Evolutionary conservation across 2,329 filamentous ascomycete species (phyloP).

Genomic region (Phyllosticta citriasiana): DNA sequence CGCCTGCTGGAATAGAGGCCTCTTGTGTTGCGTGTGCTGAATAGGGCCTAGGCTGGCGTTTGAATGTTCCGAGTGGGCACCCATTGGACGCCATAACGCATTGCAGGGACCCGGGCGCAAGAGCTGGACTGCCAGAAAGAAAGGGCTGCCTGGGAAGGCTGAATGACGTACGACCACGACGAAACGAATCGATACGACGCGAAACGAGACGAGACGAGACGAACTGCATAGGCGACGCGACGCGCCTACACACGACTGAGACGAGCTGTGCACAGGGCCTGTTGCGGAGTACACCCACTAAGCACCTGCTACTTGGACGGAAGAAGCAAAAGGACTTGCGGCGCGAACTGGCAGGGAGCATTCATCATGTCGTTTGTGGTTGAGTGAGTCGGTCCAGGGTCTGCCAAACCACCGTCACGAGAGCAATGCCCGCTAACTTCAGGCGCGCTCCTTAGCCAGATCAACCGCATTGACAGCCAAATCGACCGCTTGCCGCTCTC

Average conservation of each 20-base stretch:
- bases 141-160: neutral
- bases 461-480: conserved; percentile 47
- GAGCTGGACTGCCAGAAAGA: too few relatives aligned
- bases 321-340: neutral
- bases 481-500: conserved; percentile 48
- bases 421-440: conserved; percentile 7
- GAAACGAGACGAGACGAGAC: neutral
- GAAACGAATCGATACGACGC: neutral
- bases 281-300: neutral
- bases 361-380: conserved; percentile 31
- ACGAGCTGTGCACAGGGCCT: neutral
- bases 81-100: too few relatives aligned
- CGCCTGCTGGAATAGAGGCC: too few relatives aligned
- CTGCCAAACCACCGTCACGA: neutral
- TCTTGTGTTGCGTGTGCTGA: too few relatives aligned
- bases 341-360: neutral
- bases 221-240: neutral
- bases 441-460: conserved; percentile 33
- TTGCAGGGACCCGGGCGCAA: too few relatives aligned
- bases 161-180: neutral
- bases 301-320: neutral
- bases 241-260: neutral
- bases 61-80: too few relatives aligned
- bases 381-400: conserved; percentile 22
- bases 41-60: too few relatives aligned